Base-by-base conservation (phyloP, 306 rosid genomes). In the Rosa lucieae region DNA sequence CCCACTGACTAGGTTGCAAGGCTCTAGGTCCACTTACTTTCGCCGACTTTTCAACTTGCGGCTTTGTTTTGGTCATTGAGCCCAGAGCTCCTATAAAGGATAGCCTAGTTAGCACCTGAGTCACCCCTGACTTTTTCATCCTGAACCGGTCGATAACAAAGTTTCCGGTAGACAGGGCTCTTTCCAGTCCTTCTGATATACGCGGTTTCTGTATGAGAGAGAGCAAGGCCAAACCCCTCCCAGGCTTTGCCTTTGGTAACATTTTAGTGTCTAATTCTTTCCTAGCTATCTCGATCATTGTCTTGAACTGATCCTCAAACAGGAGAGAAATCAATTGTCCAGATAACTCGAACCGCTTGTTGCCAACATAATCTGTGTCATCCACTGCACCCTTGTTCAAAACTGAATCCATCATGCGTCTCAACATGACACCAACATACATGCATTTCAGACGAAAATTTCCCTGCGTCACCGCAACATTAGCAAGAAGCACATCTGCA, bases 1-100 rank as follows among this genome's bases (percentile, higher is more conserved):
- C 99, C 99, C 99, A 94, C 93, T 93, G 97, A 80, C 98, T 93
- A 79, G 98, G 98, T 82, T 93, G 98, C 88, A 93, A 89, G 65
- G 98, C 93, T 85, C 98, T 83, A 47, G 98, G 97, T 74, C 95
- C 98, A 80, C 97, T 93, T 26, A 93, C 97, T 90, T 93, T 93
- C 82, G 91, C 82, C 21, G 98, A 92, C 89, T 92, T 94, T 89
- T 94, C 97, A 84, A 94, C 92, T 76, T 92, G 98, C 12, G 97
- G 98, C 47, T 85, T 67, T 67, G 92, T 83, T 87, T 97, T 89
- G 39, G 98, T 94, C 97, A 94, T 87, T 69, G 90, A 94, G 51
- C 98, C 98, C 78, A 93, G 74, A 70, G 89, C 77, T 77, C 88
- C 86, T 78, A 93, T 94, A 82, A 87, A 94, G 42, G 98, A 91